Evolutionary conservation across 2,329 filamentous ascomycete species (phyloP).

Genomic region (Ophiostoma himal-ulmi): DNA sequence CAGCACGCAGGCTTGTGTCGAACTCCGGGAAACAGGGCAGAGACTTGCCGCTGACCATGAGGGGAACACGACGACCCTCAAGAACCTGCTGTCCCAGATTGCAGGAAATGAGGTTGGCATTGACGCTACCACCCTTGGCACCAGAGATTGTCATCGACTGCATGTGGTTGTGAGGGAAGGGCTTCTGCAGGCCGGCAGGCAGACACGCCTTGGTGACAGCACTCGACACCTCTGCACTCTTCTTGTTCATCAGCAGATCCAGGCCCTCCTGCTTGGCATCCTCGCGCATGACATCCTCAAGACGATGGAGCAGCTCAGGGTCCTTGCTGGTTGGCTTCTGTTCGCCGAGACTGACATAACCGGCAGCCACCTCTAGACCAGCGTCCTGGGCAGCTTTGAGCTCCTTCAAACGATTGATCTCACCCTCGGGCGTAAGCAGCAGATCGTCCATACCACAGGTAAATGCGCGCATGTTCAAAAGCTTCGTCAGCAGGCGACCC

Average conservation of each 20-base stretch:
- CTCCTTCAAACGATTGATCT: constrained; percentile 61
- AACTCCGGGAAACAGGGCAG: constrained; percentile 89
- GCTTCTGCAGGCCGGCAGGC: constrained; percentile 76
- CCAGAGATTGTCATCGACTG: constrained; percentile 97
- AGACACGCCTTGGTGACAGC: constrained; percentile 73
- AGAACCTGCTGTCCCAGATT: constrained; percentile 95
- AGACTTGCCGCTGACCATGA: constrained; percentile 97
- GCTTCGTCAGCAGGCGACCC: constrained; percentile 80
- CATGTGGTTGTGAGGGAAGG: constrained; percentile 97
- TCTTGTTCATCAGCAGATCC: constrained; percentile 78
- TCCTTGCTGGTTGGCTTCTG: constrained; percentile 57
- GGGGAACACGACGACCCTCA: constrained; percentile 86
- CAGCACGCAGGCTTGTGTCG: constrained; percentile 81
- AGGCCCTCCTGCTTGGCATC: constrained; percentile 84
- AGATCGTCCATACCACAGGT: constrained; percentile 97
- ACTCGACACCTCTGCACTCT: constrained; percentile 65
- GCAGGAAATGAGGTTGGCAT: constrained; percentile 95
- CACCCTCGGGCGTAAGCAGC: constrained; percentile 72
- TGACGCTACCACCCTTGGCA: constrained; percentile 87
- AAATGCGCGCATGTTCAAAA: constrained; percentile 89
- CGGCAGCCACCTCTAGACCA: constrained; percentile 73
- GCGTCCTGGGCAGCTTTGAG: constrained; percentile 61
- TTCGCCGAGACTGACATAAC: constrained; percentile 78
- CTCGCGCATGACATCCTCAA: constrained; percentile 87
- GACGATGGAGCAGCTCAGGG: constrained; percentile 64